Percentiles rank a stretch among this genome's conserved stretches.
These are phyloP conservation scores for Chytriomyces sp. DNA, from an alignment of 192 early-diverging fungal species.

Conservation along the genomic window DNA sequence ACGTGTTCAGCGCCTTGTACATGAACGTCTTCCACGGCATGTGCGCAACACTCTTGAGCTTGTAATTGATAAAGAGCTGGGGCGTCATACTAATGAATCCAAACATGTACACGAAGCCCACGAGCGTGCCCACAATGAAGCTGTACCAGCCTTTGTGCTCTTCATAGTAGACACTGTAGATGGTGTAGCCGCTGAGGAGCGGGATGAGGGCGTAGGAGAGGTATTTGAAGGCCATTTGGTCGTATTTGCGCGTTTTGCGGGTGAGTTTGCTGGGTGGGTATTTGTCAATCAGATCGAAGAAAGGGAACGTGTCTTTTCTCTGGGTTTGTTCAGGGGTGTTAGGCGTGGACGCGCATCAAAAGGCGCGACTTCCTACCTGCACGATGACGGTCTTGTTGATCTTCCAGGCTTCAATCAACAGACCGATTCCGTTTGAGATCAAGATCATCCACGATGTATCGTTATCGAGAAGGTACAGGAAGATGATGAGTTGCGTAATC, in stretches of 20 bases:
- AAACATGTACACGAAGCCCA: constrained; percentile 85
- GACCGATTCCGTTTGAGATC: constrained; percentile 76
- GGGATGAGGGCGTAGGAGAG: constrained; percentile 78
- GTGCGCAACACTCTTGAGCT: constrained; percentile 78
- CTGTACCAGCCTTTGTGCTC: constrained; percentile 93
- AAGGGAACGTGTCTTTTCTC: constrained; percentile 49
- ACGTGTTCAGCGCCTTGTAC: constrained; percentile 79
- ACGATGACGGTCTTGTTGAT: constrained; percentile 82
- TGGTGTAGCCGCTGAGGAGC: constrained; percentile 72
- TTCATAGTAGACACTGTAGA: constrained; percentile 82
- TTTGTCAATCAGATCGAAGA: constrained; percentile 51
- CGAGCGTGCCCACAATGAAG: constrained; percentile 78
- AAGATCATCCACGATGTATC: constrained; percentile 86
- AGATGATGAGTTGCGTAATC: constrained; percentile 81
- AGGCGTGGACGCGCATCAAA: not conserved
- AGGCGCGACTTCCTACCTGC: constrained; percentile 43
- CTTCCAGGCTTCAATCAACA: constrained; percentile 90
- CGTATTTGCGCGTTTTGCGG: constrained; percentile 54
- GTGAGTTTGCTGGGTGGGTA: constrained; percentile 50
- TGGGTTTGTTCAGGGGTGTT: not conserved
- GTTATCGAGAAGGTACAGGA: constrained; percentile 87
- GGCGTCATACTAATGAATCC: constrained; percentile 77
- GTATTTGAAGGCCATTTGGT: constrained; percentile 81
- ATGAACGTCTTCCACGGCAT: constrained; percentile 94
- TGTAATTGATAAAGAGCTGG: constrained; percentile 92